These are phyloP conservation scores for Gaeumannomyces tritici DNA, from an alignment of 2,329 filamentous ascomycete species.

Conservation along the genomic window DNA sequence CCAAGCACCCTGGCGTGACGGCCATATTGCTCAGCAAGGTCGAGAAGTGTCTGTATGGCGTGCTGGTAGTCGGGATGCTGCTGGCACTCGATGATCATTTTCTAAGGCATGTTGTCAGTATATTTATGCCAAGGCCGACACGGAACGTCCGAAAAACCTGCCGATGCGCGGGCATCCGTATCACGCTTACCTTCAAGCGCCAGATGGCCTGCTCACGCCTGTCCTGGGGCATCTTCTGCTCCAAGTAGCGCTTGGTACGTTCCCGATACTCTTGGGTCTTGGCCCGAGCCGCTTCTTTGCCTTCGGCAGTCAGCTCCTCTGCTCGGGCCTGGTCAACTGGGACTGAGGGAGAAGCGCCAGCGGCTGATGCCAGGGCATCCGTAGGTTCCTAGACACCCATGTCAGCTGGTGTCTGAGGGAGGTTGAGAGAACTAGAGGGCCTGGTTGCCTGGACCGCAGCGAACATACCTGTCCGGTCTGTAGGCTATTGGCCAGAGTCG, in stretches of 20 bases:
- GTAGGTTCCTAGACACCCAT: not conserved
- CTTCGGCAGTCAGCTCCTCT: constrained; percentile 52
- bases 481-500: not conserved
- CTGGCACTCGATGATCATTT: constrained; percentile 96
- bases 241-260: constrained; percentile 61
- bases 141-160: not conserved
- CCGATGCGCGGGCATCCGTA: not conserved
- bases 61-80: constrained; percentile 88
- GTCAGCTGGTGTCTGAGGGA: not conserved
- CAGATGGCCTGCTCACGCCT: constrained; percentile 86
- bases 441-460: not conserved
- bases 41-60: constrained; percentile 80
- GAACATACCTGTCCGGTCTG: not conserved
- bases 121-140: constrained; percentile 10
- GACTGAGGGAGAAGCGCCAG: constrained; percentile 40
- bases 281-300: constrained; percentile 33
- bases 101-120: constrained; percentile 37
- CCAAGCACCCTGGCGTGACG: constrained; percentile 60
- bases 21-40: constrained; percentile 76
- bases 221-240: constrained; percentile 82
- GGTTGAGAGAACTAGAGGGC: not conserved
- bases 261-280: constrained; percentile 28
- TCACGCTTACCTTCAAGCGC: constrained; percentile 54
- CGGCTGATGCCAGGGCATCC: constrained; percentile 23
- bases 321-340: constrained; percentile 31